Evolutionary conservation across 306 rosid species (phyloP), one percentile per base, ranked within the genome.

Genomic region (Acacia crassicarpa): DNA sequence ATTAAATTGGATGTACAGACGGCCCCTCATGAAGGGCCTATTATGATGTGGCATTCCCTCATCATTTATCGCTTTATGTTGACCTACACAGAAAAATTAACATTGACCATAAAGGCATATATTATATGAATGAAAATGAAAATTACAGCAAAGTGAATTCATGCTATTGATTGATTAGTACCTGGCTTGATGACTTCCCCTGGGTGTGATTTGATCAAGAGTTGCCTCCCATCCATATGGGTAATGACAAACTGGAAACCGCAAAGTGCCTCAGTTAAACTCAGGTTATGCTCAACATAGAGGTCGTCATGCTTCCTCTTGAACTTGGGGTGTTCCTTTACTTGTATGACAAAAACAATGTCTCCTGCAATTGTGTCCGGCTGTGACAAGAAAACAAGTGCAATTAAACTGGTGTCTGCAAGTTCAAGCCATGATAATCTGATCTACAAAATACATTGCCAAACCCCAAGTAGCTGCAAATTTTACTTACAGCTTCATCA

Each of bases 101-200:
- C 10, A 33, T 48, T 32, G 20, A 71, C 20, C 41, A 30, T 62
- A 27, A 27, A 65, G 51, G 35, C 20, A 32, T 14, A 43, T 1
- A 12, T 9, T 16, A 32, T 1, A 76, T 4, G n/a, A 68, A 80
- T 62, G 30, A 81, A 35, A 35, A 35, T 35, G 40, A 38, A 38
- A 49, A 78, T 45, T 33, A 38, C 77, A 73, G 2, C 62, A 40
- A 72, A 43, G 49, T 35, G 11, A 16, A 83, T 38, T 73, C 45
- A 6, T 8, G 7, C 75, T 43, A 22, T 38, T 46, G 16, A 15
- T 6, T 22, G 0, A 27, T 56, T 46, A 25, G 78, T 90, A 94
- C 98, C 97, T 73, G 97, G 97, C 86, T 91, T 91, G 74, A 92
- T 66, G 71, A 92, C 88, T 86, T 92, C 98, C 38, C 97, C 98